Base-by-base conservation (phyloP, 2,329 filamentous ascomycete species). In the Zasmidium citrigriseum region DNA sequence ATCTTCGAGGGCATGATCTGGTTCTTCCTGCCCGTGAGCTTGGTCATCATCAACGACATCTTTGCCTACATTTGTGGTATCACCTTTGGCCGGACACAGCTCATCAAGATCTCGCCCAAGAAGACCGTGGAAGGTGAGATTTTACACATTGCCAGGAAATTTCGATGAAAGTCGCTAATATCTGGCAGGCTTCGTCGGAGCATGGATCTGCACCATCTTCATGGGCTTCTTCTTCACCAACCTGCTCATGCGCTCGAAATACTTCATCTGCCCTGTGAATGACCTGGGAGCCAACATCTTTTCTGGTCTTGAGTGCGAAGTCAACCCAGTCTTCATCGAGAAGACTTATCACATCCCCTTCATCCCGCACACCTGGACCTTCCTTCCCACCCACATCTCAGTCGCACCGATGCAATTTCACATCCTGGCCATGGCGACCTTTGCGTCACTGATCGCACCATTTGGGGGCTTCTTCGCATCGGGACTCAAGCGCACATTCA, bases 1-100 rank as follows among this genome's bases (percentile, higher is more conserved):
- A 89, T 99, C 65, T 96, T 99, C 69, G 95, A 99, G 79, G 95
- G 95, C 79, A 92, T 99, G 90, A 96, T 99, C 74, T 99, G 95
- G 95, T 98, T 99, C 82, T 97, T 98, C 83, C 79, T 99, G 46
- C 95, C 95, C 7, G 93, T 91, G 7, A 89, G 91, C 54, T 85
- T 99, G 68, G 95, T 99, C 74, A 96, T 99, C 73, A 97, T 91
- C 64, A 99, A 99, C 76, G 95, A 99, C 73, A 99, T 99, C 64
- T 98, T 96, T 70, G 95, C 95, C 69, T 99, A 99, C 75, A 87
- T 99, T 61, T 97, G 93, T 75, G 95, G 95, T 60, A 98, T 99
- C 72, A 93, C 93, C 21, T 96, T 99, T 75, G 95, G 95, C 52
- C 87, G 92, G 56, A 98, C 95, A 1, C 95, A 96, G 75, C 86